Percentiles rank a stretch among this genome's conserved stretches.
phyloP scores from a whole-genome alignment of 2,329 filamentous ascomycete species.

The Aquanectria penicillioides region DNA sequence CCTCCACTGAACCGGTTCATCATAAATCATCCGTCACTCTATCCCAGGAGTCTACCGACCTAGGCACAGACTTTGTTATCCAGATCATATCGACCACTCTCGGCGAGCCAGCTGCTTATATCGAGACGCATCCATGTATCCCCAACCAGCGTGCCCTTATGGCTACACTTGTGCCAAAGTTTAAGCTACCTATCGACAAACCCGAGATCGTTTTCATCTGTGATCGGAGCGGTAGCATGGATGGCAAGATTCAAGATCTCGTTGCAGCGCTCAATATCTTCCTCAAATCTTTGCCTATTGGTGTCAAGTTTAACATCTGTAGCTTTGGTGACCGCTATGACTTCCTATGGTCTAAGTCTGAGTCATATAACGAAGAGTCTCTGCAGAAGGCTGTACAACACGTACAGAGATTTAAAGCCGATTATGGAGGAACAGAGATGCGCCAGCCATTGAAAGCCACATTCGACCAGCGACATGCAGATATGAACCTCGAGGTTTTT shows the following conservation, averaged over 20 bases:
- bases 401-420: conserved; percentile 52
- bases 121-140: conserved; percentile 72
- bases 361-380: conserved; percentile 54
- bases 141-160: conserved; percentile 72
- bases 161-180: conserved; percentile 76
- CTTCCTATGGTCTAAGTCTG: conserved; percentile 60
- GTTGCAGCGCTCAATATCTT: conserved; percentile 68
- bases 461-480: conserved; percentile 52
- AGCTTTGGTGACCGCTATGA: conserved; percentile 65
- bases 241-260: conserved; percentile 60
- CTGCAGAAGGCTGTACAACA: conserved; percentile 55
- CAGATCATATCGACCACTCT: conserved; percentile 69
- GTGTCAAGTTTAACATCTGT: conserved; percentile 75
- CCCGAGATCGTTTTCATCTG: conserved; percentile 77
- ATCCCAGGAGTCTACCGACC: conserved; percentile 58
- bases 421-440: conserved; percentile 66
- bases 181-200: conserved; percentile 63
- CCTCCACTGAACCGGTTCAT: conserved; percentile 57
- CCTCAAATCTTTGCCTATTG: conserved; percentile 71
- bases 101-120: conserved; percentile 67
- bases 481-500: conserved; percentile 63
- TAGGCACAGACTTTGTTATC: conserved; percentile 74
- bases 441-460: conserved; percentile 54
- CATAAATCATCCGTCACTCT: conserved; percentile 71
- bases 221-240: conserved; percentile 77